Evolutionary conservation across 23 red algal genomes (phyloP), one percentile per base, ranked within the genome.

Genomic region (Gracilaria caudata): DNA sequence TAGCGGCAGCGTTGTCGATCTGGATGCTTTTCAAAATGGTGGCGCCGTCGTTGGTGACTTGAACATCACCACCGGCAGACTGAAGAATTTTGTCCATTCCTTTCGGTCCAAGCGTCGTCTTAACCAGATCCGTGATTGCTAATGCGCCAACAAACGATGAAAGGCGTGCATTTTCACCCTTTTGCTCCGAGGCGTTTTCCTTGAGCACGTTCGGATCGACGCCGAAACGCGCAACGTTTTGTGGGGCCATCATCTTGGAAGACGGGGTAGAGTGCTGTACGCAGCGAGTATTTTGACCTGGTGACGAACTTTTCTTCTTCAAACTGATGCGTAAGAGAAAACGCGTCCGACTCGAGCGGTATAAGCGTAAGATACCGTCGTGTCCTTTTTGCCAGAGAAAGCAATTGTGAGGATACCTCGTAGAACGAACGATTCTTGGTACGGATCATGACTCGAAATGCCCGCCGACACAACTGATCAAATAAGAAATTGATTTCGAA

Each of bases 41-140:
- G 63, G 97, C 97, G 33, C 97, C 97, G 59, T 99, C 97, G 51
- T 99, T 99, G 14, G 97, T 99, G 2, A 99, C 94, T 32, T 82
- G 93, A 24, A 99, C 84, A 68, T 94, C 91, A 49, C 93, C 92
- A 12, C 87, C 86, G 24, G 92, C 79, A 6, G 93, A 96, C 45
- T 93, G 92, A 20, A 99, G 93, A 49, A 99, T 99, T 45, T 99
- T 99, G 66, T 99, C 97, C 97, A 95, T 95, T 5, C 97, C 97
- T 72, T 91, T 84, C 12, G 94, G 80, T 24, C 87, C 87, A 51
- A 98, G 82, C 1, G 97, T 99, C 12, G 97, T 99, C 53, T 94
- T 95, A 34, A 99, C 81, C 35, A 99, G 82, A 81, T 99, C 97
- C 23, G 93, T 94, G 45, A 99, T 84, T 49, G 97, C 97, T 17